Percentiles rank a stretch among this genome's conserved stretches.
phyloP scores from a whole-genome alignment of 2,329 filamentous ascomycete genomes.

The Aspergillus transmontanensis region DNA sequence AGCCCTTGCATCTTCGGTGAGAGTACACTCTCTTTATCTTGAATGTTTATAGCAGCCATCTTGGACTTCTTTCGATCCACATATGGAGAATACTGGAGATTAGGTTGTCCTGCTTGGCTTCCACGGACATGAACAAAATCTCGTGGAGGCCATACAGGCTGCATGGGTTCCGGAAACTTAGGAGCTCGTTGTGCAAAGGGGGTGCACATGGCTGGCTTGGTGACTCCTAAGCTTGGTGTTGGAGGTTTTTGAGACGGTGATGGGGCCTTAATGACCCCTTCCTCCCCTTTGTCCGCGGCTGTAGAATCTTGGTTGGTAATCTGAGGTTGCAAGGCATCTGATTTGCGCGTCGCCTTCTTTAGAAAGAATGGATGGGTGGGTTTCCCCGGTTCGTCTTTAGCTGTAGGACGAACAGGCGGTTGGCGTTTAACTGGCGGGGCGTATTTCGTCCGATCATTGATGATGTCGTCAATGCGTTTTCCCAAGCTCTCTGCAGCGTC shows the following conservation, averaged over 20 bases:
- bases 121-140: slow-evolving; percentile 56
- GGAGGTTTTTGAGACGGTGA: neutral
- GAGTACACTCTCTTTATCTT: slow-evolving; percentile 38
- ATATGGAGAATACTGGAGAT: neutral
- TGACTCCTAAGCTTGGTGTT: neutral
- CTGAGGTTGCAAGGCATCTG: neutral
- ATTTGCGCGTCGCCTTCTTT: slow-evolving; percentile 51
- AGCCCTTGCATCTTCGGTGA: slow-evolving; percentile 1
- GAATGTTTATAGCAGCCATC: slow-evolving; percentile 32
- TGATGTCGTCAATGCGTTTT: slow-evolving; percentile 64
- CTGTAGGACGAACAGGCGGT: slow-evolving; percentile 9
- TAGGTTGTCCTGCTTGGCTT: neutral
- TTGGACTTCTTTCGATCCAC: slow-evolving; percentile 43
- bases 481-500: slow-evolving; percentile 55
- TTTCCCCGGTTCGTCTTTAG: slow-evolving; percentile 42
- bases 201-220: slow-evolving; percentile 9
- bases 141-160: slow-evolving; percentile 44
- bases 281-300: neutral
- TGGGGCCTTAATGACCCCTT: neutral
- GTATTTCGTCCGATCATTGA: slow-evolving; percentile 45
- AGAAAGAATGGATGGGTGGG: slow-evolving; percentile 70
- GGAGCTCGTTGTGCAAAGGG: slow-evolving; percentile 24
- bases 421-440: slow-evolving; percentile 23
- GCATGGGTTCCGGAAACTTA: slow-evolving; percentile 35
- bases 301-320: neutral